Conservation (phyloP, 805 yeast species). For the Hanseniaspora thailandica region DNA sequence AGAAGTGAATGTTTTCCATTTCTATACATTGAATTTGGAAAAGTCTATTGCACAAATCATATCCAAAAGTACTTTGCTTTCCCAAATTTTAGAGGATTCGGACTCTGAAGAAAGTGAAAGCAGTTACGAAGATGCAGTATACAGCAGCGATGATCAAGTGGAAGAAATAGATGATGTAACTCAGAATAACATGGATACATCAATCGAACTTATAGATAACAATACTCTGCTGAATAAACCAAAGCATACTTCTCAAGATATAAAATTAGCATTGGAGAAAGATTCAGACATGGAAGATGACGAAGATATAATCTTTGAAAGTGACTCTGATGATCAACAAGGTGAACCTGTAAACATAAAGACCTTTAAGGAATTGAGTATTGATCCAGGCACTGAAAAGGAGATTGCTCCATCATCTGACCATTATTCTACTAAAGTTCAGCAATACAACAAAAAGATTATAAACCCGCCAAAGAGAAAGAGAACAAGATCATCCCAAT, state of each 20-base stretch:
- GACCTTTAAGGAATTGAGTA: neutral
- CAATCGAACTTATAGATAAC: neutral
- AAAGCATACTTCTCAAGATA: slow-evolving; percentile 25
- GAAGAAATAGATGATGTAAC: slow-evolving; percentile 10
- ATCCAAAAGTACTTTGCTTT: slow-evolving; percentile 45
- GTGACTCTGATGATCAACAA: slow-evolving; percentile 16
- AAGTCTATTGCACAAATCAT: slow-evolving; percentile 81
- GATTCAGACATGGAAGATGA: slow-evolving; percentile 33
- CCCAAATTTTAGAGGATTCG: slow-evolving; percentile 34
- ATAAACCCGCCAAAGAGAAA: neutral
- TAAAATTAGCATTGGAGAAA: slow-evolving; percentile 18
- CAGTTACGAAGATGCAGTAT: slow-evolving; percentile 21
- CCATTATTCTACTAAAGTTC: slow-evolving; percentile 5
- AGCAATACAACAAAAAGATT: neutral
- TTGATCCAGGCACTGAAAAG: slow-evolving; percentile 14
- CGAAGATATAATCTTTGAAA: slow-evolving; percentile 21
- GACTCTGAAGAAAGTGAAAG: slow-evolving; percentile 5
- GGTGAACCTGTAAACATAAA: neutral
- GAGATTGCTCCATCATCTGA: slow-evolving; percentile 4
- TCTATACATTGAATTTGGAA: slow-evolving; percentile 84
- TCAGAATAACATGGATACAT: neutral
- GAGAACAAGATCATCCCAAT: slow-evolving; percentile 14
- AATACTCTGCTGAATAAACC: neutral
- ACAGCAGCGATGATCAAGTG: slow-evolving; percentile 17
- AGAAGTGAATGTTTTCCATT: slow-evolving; percentile 72